Evolutionary conservation across 179 eudicot species (phyloP).

Genomic region (Gypsophila paniculata): DNA sequence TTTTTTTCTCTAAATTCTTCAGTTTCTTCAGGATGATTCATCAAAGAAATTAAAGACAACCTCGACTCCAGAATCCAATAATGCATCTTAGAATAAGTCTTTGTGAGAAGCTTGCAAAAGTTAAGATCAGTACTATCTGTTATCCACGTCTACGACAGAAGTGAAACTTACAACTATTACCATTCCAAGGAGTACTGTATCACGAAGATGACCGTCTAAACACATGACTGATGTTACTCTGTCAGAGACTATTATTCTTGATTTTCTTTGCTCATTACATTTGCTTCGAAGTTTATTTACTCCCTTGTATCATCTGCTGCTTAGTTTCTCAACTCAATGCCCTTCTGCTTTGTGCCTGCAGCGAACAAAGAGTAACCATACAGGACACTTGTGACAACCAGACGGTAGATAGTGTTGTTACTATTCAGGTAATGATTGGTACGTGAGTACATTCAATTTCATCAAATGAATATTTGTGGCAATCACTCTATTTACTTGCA

Average conservation of each 20-base stretch:
- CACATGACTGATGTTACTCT: not conserved
- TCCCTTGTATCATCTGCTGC: not conserved
- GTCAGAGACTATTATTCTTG: not conserved
- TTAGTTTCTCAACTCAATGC: constrained; percentile 9
- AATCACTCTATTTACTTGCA: constrained; percentile 20
- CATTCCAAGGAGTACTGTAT: not conserved
- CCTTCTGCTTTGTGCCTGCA: constrained; percentile 34
- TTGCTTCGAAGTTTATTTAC: not conserved
- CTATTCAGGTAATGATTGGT: constrained; percentile 57
- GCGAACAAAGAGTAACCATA: constrained; percentile 81
- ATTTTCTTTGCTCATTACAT: not conserved
- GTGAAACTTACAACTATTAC: not conserved
- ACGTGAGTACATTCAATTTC: not conserved
- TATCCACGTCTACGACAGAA: constrained; percentile 1
- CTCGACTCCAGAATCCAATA: too few species aligned
- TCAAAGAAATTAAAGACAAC: too few species aligned
- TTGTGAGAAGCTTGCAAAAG: not conserved
- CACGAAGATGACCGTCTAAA: constrained; percentile 5
- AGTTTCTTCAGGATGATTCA: not conserved
- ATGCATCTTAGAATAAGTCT: too few species aligned
- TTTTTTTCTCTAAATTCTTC: not conserved
- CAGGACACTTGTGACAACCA: constrained; percentile 55
- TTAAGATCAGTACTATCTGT: not conserved
- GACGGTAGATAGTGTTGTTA: constrained; percentile 57
- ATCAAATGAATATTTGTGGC: too few species aligned